Conservation (phyloP, 2,329 filamentous ascomycete genomes). For the Curvularia verruculosa region DNA sequence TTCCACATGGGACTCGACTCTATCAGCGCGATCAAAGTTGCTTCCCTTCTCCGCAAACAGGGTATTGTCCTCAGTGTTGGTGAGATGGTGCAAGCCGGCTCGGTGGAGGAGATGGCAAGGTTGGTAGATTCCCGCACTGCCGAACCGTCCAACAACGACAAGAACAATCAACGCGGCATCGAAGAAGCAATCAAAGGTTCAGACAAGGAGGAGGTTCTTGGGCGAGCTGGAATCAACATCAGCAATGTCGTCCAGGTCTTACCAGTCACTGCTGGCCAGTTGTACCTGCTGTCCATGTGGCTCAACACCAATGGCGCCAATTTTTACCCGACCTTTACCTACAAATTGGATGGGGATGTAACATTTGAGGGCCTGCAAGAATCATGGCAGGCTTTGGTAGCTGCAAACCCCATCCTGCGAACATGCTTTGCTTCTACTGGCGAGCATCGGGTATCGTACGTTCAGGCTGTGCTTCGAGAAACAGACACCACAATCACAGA, state of each 20-base stretch:
- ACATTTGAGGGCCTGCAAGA: conserved; percentile 52
- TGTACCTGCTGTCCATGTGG: conserved; percentile 81
- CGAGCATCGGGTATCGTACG: conserved; percentile 57
- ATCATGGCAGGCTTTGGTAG: conserved; percentile 68
- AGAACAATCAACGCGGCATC: conserved; percentile 11
- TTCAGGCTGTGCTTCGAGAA: conserved; percentile 66
- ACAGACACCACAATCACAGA: conserved; percentile 43
- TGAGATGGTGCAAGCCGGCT: conserved; percentile 71
- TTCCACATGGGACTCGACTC: conserved; percentile 91
- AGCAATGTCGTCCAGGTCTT: conserved; percentile 63
- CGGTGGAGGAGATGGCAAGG: conserved; percentile 67
- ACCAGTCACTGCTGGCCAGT: conserved; percentile 77
- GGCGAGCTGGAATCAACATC: conserved; percentile 49
- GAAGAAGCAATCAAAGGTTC: conserved; percentile 47
- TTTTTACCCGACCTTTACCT: conserved; percentile 77
- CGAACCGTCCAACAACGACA: conserved; percentile 1
- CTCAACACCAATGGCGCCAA: conserved; percentile 67
- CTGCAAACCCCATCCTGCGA: conserved; percentile 67
- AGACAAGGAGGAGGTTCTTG: conserved; percentile 50
- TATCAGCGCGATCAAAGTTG: conserved; percentile 86
- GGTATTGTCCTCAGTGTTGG: conserved; percentile 70
- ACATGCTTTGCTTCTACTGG: conserved; percentile 67
- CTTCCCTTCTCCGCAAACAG: conserved; percentile 69
- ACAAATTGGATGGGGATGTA: conserved; percentile 55
- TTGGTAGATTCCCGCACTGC: conserved; percentile 31